These are phyloP conservation scores for Saccharomycopsis babjevae DNA, from an alignment of 805 yeast species.

Conservation along the genomic window DNA sequence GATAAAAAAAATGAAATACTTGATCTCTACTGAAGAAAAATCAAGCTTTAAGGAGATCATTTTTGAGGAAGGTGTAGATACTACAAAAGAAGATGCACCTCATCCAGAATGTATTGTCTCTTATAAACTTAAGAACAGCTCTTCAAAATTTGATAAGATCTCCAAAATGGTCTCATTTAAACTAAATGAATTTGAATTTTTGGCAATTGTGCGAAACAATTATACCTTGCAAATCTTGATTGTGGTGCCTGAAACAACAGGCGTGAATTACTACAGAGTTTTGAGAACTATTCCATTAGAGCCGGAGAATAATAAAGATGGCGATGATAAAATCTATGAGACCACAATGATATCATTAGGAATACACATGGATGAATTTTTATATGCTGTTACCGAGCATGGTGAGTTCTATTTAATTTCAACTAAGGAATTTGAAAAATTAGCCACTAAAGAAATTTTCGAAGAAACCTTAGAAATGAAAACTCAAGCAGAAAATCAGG, in stretches of 20 bases:
- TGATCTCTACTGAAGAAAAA: conserved; percentile 10
- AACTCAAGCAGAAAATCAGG: neutral
- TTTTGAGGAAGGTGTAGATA: conserved; percentile 12
- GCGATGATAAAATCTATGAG: neutral
- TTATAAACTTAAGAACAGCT: neutral
- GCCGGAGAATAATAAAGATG: neutral
- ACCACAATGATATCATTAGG: conserved; percentile 11
- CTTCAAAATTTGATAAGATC: conserved; percentile 2
- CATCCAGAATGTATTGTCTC: conserved; percentile 7
- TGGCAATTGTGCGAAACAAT: conserved; percentile 9
- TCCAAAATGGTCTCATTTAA: conserved; percentile 1
- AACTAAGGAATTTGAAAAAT: conserved; percentile 5
- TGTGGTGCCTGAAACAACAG: neutral
- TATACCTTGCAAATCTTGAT: conserved; percentile 5
- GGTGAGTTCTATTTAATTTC: conserved; percentile 12
- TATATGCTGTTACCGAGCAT: conserved; percentile 6
- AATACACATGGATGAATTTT: conserved; percentile 5
- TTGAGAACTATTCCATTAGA: conserved; percentile 4
- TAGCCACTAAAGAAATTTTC: neutral
- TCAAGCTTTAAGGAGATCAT: conserved; percentile 11
- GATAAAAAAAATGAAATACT: neutral
- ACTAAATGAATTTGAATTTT: neutral
- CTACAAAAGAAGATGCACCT: conserved; percentile 8
- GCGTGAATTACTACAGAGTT: neutral
- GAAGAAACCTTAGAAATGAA: neutral